phyloP scores from a whole-genome alignment of 2,329 filamentous ascomycete genomes.

The Ceratocystis cacaofunesta region DNA sequence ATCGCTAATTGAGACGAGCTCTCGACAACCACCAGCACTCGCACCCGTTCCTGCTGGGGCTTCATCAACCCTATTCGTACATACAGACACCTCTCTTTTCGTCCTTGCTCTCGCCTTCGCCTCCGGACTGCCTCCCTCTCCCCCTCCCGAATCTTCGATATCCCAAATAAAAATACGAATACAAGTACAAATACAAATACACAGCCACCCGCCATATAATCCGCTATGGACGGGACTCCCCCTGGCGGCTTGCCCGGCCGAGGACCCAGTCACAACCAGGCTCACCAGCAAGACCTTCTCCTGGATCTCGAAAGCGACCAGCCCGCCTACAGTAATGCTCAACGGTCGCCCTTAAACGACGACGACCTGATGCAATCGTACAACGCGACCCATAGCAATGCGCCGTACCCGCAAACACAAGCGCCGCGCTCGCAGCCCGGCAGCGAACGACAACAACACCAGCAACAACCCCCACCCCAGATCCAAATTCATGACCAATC shows the following conservation, averaged over 20 bases:
- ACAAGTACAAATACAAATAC: too few species aligned
- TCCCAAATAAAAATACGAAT: too few species aligned
- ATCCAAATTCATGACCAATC: slow-evolving; percentile 19
- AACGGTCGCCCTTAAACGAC: slow-evolving; percentile 65
- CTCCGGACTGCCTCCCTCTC: slow-evolving; percentile 10
- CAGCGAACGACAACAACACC: neutral
- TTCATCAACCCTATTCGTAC: too few species aligned
- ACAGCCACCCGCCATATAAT: neutral
- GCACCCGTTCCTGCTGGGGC: neutral
- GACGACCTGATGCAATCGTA: slow-evolving; percentile 62
- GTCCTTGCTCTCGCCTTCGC: too few species aligned
- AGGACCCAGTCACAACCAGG: slow-evolving; percentile 25
- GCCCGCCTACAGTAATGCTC: slow-evolving; percentile 58
- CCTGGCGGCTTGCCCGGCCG: slow-evolving; percentile 33
- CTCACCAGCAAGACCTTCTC: slow-evolving; percentile 42
- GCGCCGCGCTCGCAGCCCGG: neutral
- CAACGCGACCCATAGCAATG: slow-evolving; percentile 30
- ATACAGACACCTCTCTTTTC: too few species aligned
- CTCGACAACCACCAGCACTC: neutral
- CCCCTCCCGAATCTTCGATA: slow-evolving; percentile 15
- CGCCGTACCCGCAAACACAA: slow-evolving; percentile 1
- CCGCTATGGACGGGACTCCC: slow-evolving; percentile 45
- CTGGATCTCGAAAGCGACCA: slow-evolving; percentile 61
- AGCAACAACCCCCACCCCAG: slow-evolving; percentile 13
- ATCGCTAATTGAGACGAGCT: neutral